Base-by-base conservation (phyloP, 1,284 basidiomycete genomes). In the Veloporphyrellus conicus region DNA sequence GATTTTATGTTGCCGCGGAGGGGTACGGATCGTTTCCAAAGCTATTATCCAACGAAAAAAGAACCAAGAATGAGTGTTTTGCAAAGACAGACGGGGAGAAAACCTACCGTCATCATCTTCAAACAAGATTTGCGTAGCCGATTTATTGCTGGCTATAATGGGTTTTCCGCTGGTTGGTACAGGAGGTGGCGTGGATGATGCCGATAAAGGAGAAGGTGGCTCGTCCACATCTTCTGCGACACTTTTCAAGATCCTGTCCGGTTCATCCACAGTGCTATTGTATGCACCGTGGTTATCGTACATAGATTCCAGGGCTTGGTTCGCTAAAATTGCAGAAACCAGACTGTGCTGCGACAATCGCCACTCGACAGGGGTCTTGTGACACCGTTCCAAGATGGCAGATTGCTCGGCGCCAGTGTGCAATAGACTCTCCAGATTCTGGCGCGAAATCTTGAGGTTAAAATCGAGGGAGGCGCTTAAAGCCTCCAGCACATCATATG, bases 331-430 rank as follows among this genome's bases (percentile, higher is more conserved):
- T 4, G 59, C 60, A 41, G 68, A 64, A 25, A 67, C 50, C 19
- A 73, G 66, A 53, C 69, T 71, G 33, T 70, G 66, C 19, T 74
- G 71, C 15, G 75, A 76, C 54, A 71, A 68, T 27, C 74, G 65
- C 71, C 73, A 73, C 37, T 77, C 74, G 39, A 77, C 70, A 1
- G 74, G 71, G 18, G 65, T 69, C 29, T 64, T 67, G 58, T 75
- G 69, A 37, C 67, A 71, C 40, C 58, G 64, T 48, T 71, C 69
- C 23, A 73, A 61, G 32, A 74, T 68, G 8, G 66, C 57, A 10
- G 67, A 65, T 50, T 78, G 76, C 47, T 74, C 71, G 27, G 59
- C 61, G 7, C 73, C 75, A 3, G 73, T 55, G 23, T 53, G 54
- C 29, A 75, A 54, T 28, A 79, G 62, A 19, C 62, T 57, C 45